Base-by-base conservation (phyloP, 2,329 filamentous ascomycete genomes). In the Alternaria sp. region DNA sequence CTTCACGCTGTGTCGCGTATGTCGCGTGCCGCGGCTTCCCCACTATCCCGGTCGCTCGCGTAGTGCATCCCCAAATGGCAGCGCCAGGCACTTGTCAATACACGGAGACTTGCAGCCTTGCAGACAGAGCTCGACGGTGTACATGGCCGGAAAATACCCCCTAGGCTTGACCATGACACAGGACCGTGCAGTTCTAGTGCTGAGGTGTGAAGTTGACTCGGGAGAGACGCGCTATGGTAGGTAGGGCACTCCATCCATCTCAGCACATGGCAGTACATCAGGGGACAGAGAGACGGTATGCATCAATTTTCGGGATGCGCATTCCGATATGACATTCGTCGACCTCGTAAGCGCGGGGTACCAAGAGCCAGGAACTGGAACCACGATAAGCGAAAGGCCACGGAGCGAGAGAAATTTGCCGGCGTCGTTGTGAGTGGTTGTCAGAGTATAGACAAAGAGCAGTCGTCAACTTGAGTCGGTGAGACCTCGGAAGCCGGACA, bases 1-100 rank as follows among this genome's bases (percentile, higher is more conserved):
- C 44, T 20, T 40, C 20, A 43, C 53, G 32, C 46, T 18, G 43
- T 41, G 57, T 60, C 57, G 57, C 57, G 57, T 60, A 40, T 40
- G 53, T 60, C 57, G 38, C 54, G 58, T 51, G 54, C 51, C 44
- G 56, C 54, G 54, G 58, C 58, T 57, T 60, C 54, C 58, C 58
- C 58, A 59, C 36, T 51, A 57, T 52, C 58, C 58, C 58, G 58
- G 54, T 50, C 51, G 32, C 52, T 56, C 57, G 57, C 57, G 18
- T 54, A 44, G 34, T 57, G 22, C 53, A 44, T 30, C 46, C 57
- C 22, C 25, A 56, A 30, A n/a, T 25, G 43, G 56, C 49, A 40
- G 46, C 20, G 45, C 38, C 46, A 28, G 52, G 18, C 34, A 49
- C 30, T 25, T 22, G 46, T 49, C 46, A 11, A 22, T 36, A 16